Evolutionary conservation across 73 alveolate species (phyloP), one percentile per base, ranked within the genome.

Genomic region (Paraurostyla sp.): DNA sequence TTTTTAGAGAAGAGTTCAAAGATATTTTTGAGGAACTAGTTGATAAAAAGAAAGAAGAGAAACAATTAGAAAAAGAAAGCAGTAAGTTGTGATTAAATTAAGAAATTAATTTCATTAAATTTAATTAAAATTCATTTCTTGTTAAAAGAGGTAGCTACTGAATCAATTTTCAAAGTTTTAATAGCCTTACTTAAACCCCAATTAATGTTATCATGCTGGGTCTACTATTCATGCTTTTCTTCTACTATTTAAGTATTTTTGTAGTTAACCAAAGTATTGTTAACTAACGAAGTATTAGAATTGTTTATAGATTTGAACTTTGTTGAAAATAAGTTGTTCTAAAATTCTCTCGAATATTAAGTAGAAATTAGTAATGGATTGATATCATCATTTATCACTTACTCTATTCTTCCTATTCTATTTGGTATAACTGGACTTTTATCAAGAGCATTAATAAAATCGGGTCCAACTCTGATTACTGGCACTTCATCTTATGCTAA

Each of bases 21-120:
- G 95, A 90, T 71, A 75, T 90, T 6, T 90, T 83, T 56, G 95
- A 83, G 38, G 87, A 82, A 23, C 25, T 52, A 27, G 20, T 50
- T 0, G 90, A 45, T 29, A 85, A 45, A 42, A 78, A 51, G 32
- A 7, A 52, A 35, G 16, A 50, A 45, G 80, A 35, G 54, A 32
- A 15, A 30, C 9, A 62, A 32, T 62, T 29, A 7, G 11, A 13
- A 15, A 56, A n/a, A 15, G 27, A 56, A 15, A 56, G 27, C 29
- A 52, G 30, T 15, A 62, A 62, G 29, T 22, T 62, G 80, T 62
- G 56, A 62, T n/a, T 22, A 62, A 23, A 62, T 36, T 29, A 13
- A 36, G 80, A 62, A 20, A 35, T 35, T 9, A 52, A 18, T 4
- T 52, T 18, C 57, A 13, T 9, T 9, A n/a, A 15, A 56, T 15